A percentile compares a stretch with the other conserved stretches of the same genome.
Evolutionary conservation across 192 early-diverging fungal genomes (phyloP).

Genomic region (Radiomyces spectabilis): DNA sequence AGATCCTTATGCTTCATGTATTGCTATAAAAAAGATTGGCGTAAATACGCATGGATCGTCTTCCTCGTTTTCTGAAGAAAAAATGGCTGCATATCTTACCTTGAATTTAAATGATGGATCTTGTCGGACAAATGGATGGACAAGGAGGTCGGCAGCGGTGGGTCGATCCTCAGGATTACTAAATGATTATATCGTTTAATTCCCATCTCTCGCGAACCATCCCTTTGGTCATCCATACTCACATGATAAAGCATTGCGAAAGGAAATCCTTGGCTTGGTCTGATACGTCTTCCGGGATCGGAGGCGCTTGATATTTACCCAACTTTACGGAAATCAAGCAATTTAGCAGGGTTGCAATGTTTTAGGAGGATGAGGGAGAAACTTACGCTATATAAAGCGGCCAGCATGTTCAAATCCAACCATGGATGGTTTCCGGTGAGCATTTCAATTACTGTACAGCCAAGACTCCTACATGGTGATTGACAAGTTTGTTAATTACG

Average conservation of each 20-base stretch:
- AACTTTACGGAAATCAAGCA: slow-evolving; percentile 73
- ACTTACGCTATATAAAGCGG: slow-evolving; percentile 50
- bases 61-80: background rate
- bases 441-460: slow-evolving; percentile 94
- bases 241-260: slow-evolving; percentile 66
- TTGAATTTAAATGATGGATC: slow-evolving; percentile 43
- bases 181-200: too few relatives aligned
- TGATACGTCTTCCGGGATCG: slow-evolving; percentile 69
- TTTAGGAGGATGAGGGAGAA: slow-evolving; percentile 23
- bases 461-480: slow-evolving; percentile 50
- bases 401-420: slow-evolving; percentile 43
- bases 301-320: slow-evolving; percentile 74
- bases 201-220: too few relatives aligned
- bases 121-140: slow-evolving; percentile 64
- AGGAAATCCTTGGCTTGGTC: slow-evolving; percentile 67
- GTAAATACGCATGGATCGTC: background rate
- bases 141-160: slow-evolving; percentile 65
- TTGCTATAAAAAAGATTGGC: background rate
- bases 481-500: too few relatives aligned
- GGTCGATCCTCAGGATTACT: slow-evolving; percentile 73
- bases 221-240: slow-evolving; percentile 23
- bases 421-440: slow-evolving; percentile 81
- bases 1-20: slow-evolving; percentile 11
- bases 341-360: too few relatives aligned
- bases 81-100: slow-evolving; percentile 12